Base-by-base conservation (phyloP, 352 stramenopile genomes). In the Pythium aristosporum region DNA sequence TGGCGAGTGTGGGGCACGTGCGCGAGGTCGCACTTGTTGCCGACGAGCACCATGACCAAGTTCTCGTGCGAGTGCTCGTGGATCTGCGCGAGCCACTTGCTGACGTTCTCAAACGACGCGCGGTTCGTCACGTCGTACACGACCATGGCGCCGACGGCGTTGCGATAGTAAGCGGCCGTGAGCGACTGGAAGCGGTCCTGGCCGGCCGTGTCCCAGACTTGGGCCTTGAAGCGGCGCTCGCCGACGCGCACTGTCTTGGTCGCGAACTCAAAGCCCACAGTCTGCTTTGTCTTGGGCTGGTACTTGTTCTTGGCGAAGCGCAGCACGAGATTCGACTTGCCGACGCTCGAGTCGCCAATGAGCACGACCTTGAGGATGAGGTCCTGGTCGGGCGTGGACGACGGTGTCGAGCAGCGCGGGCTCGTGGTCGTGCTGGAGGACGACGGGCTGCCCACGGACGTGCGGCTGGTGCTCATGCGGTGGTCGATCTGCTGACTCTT, bases 81-180 rank as follows among this genome's bases (percentile, higher is more conserved):
- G 39, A 94, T 76, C 58, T 96, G 85, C 7, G 72, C 77, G 57
- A 94, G 73, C 87, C 87, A 94, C 23, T 79, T 77, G 6, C 67
- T 77, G 7, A 94, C 79, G 63, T 94, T 76, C 57, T 95, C 86
- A 57, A 95, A 95, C 23, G 87, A 94, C 23, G 69, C 75, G 55
- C 89, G 77, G 63, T 94, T 91, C 42, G 91, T 97, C 48, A 98
- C 92, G 68, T 98, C 91, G 69, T 97, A 98, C 23, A 97, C 89
- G 57, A 98, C 80, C 78, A 98, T 89, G 39, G 89, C 91, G 28
- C 88, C 90, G 21, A 97, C 87, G 0, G 89, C 89, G 39, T 96
- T 95, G 43, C 87, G 82, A 67, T 97, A 98, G 69, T 97, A 98
- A 30, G 90, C 87, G n/a, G 91, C 76, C 37, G 87, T 97, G 44